Evolutionary conservation across 495 filamentous ascomycete genomes (phyloP).

Genomic region (Rusavskia elegans): DNA sequence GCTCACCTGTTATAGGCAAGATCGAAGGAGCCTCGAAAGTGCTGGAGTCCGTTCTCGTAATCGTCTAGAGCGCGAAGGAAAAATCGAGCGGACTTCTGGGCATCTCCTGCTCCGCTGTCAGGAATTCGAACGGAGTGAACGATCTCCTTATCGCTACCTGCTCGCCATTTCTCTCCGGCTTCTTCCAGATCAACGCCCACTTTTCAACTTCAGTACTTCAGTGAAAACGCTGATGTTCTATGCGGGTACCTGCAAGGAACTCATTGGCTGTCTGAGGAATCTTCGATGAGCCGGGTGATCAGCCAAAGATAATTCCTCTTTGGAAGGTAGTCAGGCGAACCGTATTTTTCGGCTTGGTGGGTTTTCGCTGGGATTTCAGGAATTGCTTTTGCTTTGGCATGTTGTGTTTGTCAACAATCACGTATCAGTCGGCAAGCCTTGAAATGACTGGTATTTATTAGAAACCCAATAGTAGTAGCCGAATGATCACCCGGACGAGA

Average conservation of each 20-base stretch:
- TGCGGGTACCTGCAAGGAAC: slow-evolving; percentile 34
- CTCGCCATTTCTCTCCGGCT: slow-evolving; percentile 58
- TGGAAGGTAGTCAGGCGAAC: background rate
- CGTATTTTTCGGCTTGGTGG: background rate
- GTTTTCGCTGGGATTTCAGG: background rate
- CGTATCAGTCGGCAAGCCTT: background rate
- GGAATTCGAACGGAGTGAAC: too few relatives aligned
- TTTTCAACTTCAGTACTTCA: slow-evolving; percentile 8
- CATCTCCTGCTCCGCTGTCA: slow-evolving; percentile 29
- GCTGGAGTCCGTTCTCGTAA: slow-evolving; percentile 44
- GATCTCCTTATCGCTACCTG: slow-evolving; percentile 4
- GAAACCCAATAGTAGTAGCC: too few relatives aligned
- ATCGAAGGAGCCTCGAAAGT: slow-evolving; percentile 44
- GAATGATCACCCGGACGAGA: too few relatives aligned
- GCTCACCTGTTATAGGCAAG: slow-evolving; percentile 58
- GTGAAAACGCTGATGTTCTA: too few relatives aligned
- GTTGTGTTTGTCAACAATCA: background rate
- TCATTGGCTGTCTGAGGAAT: slow-evolving; percentile 44
- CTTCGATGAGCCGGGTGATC: slow-evolving; percentile 16
- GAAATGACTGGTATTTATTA: background rate
- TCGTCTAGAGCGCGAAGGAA: slow-evolving; percentile 49
- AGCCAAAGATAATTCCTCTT: background rate
- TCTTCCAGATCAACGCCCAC: slow-evolving; percentile 54
- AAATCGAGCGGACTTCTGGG: slow-evolving; percentile 50
- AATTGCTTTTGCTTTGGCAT: slow-evolving; percentile 41